Conservation (phyloP, 495 filamentous ascomycete genomes). For the Hapsidospora chrysogenum region DNA sequence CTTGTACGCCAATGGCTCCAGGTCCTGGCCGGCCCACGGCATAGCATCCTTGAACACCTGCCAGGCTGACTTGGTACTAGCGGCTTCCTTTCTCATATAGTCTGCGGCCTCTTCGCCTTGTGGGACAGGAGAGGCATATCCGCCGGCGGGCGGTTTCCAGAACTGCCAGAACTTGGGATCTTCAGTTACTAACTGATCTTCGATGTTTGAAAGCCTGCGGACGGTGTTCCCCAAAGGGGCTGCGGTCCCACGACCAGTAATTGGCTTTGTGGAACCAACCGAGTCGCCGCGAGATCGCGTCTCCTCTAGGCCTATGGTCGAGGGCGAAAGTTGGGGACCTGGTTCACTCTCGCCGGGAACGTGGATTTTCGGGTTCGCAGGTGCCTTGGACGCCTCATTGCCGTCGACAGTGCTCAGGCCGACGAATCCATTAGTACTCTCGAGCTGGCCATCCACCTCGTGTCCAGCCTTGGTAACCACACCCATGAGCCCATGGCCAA, state of each 20-base stretch:
- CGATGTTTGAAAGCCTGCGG: constrained; percentile 22
- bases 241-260: background rate
- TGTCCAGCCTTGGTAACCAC: constrained; percentile 21
- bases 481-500: constrained; percentile 21
- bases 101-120: constrained; percentile 26
- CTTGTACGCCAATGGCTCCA: constrained; percentile 18
- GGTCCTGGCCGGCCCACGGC: constrained; percentile 21
- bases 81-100: constrained; percentile 19
- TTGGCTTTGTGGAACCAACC: background rate
- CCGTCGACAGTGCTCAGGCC: constrained; percentile 11
- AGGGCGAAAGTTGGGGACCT: background rate
- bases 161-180: constrained; percentile 33
- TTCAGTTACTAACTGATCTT: constrained; percentile 23
- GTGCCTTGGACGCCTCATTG: constrained; percentile 8
- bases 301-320: background rate
- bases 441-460: constrained; percentile 40
- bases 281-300: background rate
- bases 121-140: constrained; percentile 34
- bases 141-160: constrained; percentile 35
- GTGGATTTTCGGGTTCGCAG: constrained; percentile 4
- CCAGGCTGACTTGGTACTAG: constrained; percentile 23
- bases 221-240: constrained; percentile 32
- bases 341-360: background rate
- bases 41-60: constrained; percentile 23
- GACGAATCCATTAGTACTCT: constrained; percentile 37